Base-by-base conservation (phyloP, 352 stramenopile species). In the Globisporangium apiculatum region DNA sequence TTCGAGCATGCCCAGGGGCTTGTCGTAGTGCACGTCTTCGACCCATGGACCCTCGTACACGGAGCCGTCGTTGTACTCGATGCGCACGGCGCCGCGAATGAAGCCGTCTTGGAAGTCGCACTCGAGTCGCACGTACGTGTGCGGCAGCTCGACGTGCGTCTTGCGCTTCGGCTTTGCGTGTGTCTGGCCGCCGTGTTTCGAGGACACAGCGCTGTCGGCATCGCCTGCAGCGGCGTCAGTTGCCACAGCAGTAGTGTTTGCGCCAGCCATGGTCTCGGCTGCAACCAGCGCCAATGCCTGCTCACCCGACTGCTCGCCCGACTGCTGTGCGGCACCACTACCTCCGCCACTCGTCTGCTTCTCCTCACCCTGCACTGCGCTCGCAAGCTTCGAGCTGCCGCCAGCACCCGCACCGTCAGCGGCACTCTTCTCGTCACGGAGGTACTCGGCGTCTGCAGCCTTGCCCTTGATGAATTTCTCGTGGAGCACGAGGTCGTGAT, bases 21-120 rank as follows among this genome's bases (percentile, higher is more conserved):
- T 84, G 35, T 71, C 61, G 45, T 69, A 88, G 15, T 72, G 73
- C 3, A 55, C 51, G 40, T 91, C 75, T 54, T 91, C 78, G 3
- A 90, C 76, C 81, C 81, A 93, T 11, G 83, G 83, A 0, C 83
- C 83, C 76, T 91, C 83, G 55, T 93, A 93, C 4, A 77, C 62
- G 5, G 83, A 89, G 4, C 81, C 77, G 60, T 91, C 81, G 52
- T 90, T 91, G 58, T 71, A 93, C 61, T 91, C 83, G 52, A 91
- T 76, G 9, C 75, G 58, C 15, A 91, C 83, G 45, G 76, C 58
- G 17, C 73, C 79, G 45, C 75, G 71, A 45, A 93, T 88, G 35
- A 66, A 61, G 0, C 83, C 83, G 68, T 93, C 75, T 17, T 73
- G 58, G 55, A 93, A 93, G 0, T 72, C 70, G 49, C 83, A 91